phyloP scores from a whole-genome alignment of 768 basidiomycete species.

The Suillus bovinus region DNA sequence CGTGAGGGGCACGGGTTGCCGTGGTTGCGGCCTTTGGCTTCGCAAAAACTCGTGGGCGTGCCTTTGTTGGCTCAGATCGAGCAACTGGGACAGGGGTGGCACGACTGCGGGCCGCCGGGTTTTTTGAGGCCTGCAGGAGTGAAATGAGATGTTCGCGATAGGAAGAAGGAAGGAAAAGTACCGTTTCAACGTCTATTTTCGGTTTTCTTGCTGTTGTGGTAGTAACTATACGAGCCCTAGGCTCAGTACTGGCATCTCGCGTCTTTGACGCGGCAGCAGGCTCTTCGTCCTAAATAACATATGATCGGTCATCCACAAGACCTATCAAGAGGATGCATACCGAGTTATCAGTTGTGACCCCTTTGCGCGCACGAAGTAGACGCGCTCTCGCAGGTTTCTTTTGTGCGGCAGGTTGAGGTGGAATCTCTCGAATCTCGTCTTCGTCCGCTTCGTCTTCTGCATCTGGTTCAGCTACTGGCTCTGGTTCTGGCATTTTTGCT shows the following conservation, averaged over 20 bases:
- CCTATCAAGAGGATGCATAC: background rate
- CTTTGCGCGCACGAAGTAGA: background rate
- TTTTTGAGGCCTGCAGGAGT: background rate
- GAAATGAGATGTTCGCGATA: background rate
- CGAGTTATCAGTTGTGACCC: background rate
- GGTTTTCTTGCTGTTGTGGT: background rate
- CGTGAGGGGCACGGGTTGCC: conserved; percentile 3
- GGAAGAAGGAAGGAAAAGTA: background rate
- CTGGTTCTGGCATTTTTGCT: conserved; percentile 1
- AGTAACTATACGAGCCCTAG: background rate
- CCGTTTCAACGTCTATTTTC: background rate
- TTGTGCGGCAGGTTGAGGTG: background rate
- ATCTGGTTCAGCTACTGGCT: conserved; percentile 1
- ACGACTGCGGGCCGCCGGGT: conserved; percentile 1
- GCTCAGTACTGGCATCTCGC: background rate
- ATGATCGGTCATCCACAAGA: background rate
- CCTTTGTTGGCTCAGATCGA: conserved; percentile 6
- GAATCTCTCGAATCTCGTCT: background rate
- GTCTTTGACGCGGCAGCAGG: conserved; percentile 3
- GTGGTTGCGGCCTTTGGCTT: conserved; percentile 7
- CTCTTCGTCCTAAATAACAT: conserved; percentile 7
- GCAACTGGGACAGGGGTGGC: background rate
- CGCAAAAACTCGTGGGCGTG: conserved; percentile 6
- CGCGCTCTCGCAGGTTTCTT: background rate
- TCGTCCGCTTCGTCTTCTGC: background rate